Evolutionary conservation across 1,139 yeast species (phyloP).

Genomic region (Debaryomycetaceae sp.): DNA sequence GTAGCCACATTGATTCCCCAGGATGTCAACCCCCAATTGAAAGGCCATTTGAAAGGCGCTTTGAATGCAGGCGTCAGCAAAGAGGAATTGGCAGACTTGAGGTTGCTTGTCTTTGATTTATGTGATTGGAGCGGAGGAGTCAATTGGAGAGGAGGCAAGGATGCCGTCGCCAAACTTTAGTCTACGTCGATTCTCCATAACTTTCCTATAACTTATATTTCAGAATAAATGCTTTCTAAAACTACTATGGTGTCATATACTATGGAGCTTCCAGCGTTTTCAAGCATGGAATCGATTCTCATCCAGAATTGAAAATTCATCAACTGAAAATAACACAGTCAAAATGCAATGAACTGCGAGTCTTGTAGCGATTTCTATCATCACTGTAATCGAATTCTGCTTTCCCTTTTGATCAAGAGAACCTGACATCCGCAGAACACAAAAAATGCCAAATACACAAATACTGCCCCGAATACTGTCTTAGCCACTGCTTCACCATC

Average conservation of each 20-base stretch:
- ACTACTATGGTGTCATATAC: background rate
- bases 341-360: background rate
- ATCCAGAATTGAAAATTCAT: background rate
- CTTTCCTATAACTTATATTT: background rate
- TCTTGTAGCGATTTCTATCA: background rate
- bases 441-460: conserved; percentile 76
- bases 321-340: background rate
- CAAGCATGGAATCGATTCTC: background rate
- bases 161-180: conserved; percentile 53
- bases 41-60: conserved; percentile 88
- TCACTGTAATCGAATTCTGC: conserved; percentile 43
- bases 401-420: conserved; percentile 55
- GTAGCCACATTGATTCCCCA: conserved; percentile 84
- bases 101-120: conserved; percentile 62
- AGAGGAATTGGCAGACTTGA: conserved; percentile 59
- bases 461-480: conserved; percentile 85
- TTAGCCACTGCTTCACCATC: conserved; percentile 93
- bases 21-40: conserved; percentile 90
- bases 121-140: conserved; percentile 72
- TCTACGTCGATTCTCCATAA: background rate
- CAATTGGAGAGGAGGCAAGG: conserved; percentile 52
- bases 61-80: conserved; percentile 69
- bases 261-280: background rate
- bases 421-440: conserved; percentile 89
- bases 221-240: background rate